Percentiles rank a stretch among this genome's conserved stretches.
These are phyloP conservation scores for Yarrowia sp. DNA, from an alignment of 805 yeast species.

Conservation along the genomic window DNA sequence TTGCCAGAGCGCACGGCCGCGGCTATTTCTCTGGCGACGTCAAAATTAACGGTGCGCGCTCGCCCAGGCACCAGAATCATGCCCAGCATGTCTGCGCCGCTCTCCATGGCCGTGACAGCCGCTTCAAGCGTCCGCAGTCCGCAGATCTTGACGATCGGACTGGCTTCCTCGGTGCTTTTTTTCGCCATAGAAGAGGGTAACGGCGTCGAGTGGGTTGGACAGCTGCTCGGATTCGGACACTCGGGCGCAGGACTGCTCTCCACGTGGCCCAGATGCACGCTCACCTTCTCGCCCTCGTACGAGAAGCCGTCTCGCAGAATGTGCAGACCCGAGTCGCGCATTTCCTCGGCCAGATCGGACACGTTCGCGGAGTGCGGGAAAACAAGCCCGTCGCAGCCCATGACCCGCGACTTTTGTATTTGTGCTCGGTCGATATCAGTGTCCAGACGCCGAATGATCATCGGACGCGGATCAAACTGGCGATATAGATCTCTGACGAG, in stretches of 20 bases:
- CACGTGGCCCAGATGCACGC: background rate
- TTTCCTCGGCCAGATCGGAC: background rate
- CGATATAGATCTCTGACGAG: conserved; percentile 11
- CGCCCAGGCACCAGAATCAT: conserved; percentile 83
- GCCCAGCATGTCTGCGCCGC: conserved; percentile 78
- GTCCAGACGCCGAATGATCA: conserved; percentile 15
- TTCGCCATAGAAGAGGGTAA: too few relatives aligned
- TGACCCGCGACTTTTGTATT: conserved; percentile 18
- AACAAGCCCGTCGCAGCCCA: conserved; percentile 16
- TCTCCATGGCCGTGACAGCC: conserved; percentile 64
- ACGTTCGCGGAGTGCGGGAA: background rate
- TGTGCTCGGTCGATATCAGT: background rate
- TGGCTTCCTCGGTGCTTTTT: background rate
- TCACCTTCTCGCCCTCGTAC: conserved; percentile 14
- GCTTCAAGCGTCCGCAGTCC: conserved; percentile 70
- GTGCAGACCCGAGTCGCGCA: conserved; percentile 5
- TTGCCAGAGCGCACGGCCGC: conserved; percentile 33
- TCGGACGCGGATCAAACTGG: conserved; percentile 3
- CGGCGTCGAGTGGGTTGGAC: conserved; percentile 1
- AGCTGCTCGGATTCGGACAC: background rate
- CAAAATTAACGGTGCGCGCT: conserved; percentile 60
- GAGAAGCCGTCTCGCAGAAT: background rate
- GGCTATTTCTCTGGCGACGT: conserved; percentile 50
- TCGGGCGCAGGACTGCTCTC: background rate
- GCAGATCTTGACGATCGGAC: conserved; percentile 70